Evolutionary conservation across 1,139 yeast genomes (phyloP).

Genomic region (Blastobotrys aristatus): DNA sequence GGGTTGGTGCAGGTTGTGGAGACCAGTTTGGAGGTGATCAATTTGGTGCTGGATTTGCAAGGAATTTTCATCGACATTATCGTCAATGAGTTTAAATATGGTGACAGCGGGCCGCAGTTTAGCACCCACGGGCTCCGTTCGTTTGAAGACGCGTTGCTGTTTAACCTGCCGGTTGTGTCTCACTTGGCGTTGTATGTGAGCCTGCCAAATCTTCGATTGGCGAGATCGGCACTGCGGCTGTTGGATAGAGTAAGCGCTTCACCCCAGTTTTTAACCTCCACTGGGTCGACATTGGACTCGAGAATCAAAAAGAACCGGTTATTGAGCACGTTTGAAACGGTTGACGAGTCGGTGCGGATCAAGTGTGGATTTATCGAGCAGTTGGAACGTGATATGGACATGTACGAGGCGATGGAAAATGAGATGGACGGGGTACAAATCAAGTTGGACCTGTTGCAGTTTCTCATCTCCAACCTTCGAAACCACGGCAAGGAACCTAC

Average conservation of each 20-base stretch:
- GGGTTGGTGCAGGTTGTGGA: slow-evolving; percentile 35
- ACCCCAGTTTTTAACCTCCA: slow-evolving; percentile 42
- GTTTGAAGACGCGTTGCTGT: slow-evolving; percentile 66
- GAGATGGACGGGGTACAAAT: slow-evolving; percentile 37
- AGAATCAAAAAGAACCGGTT: slow-evolving; percentile 55
- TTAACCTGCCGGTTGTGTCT: slow-evolving; percentile 62
- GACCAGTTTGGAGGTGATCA: slow-evolving; percentile 41
- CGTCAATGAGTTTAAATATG: slow-evolving; percentile 21
- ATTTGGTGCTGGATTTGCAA: slow-evolving; percentile 51
- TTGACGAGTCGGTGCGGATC: slow-evolving; percentile 64
- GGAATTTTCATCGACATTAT: slow-evolving; percentile 33
- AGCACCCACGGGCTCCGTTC: slow-evolving; percentile 60
- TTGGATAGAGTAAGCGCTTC: slow-evolving; percentile 50
- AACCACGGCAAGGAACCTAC: slow-evolving; percentile 44
- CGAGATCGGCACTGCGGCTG: slow-evolving; percentile 50
- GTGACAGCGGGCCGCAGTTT: slow-evolving; percentile 32
- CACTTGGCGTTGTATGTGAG: slow-evolving; percentile 71
- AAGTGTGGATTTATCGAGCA: slow-evolving; percentile 70
- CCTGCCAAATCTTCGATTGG: slow-evolving; percentile 44
- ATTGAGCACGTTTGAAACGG: slow-evolving; percentile 65
- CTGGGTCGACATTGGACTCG: slow-evolving; percentile 35
- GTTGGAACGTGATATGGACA: slow-evolving; percentile 45
- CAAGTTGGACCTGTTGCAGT: slow-evolving; percentile 57
- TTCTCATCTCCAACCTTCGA: slow-evolving; percentile 48
- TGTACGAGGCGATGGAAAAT: slow-evolving; percentile 23